Conservation (phyloP, 192 early-diverging fungal genomes). For the Linnemannia exigua region DNA sequence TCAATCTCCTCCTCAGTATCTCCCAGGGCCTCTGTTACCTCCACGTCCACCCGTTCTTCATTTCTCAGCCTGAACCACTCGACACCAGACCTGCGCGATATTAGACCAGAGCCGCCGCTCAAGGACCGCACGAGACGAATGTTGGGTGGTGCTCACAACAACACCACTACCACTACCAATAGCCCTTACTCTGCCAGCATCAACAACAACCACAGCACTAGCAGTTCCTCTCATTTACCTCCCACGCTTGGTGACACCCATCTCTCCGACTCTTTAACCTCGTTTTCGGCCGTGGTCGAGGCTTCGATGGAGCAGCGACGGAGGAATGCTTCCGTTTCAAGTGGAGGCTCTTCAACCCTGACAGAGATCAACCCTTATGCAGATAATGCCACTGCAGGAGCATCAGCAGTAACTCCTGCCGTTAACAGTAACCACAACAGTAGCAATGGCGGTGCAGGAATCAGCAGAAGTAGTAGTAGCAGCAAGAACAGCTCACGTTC, state of each 20-base stretch:
- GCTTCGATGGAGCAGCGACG: conserved; percentile 27
- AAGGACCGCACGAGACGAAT: conserved; percentile 25
- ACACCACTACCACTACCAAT: background rate
- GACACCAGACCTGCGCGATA: conserved; percentile 9
- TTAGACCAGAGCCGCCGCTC: conserved; percentile 14
- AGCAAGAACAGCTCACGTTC: conserved; percentile 14
- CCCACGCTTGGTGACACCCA: conserved; percentile 13
- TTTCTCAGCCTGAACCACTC: conserved; percentile 7
- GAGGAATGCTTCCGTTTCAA: conserved; percentile 21
- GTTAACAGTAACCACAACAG: too few relatives aligned
- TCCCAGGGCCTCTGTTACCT: conserved; percentile 14
- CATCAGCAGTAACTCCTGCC: background rate
- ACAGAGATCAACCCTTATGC: conserved; percentile 26
- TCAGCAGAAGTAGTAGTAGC: background rate
- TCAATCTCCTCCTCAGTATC: conserved; percentile 9
- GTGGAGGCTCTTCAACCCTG: conserved; percentile 13
- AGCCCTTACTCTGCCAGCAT: background rate
- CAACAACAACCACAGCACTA: background rate
- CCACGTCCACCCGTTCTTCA: background rate
- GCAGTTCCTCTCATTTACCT: conserved; percentile 20
- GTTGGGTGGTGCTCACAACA: background rate
- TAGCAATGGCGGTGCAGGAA: background rate
- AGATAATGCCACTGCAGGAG: conserved; percentile 8
- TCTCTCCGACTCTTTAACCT: background rate
- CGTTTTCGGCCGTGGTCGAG: conserved; percentile 31